Evolutionary conservation across 805 yeast species (phyloP).

Genomic region (Candida germanica): DNA sequence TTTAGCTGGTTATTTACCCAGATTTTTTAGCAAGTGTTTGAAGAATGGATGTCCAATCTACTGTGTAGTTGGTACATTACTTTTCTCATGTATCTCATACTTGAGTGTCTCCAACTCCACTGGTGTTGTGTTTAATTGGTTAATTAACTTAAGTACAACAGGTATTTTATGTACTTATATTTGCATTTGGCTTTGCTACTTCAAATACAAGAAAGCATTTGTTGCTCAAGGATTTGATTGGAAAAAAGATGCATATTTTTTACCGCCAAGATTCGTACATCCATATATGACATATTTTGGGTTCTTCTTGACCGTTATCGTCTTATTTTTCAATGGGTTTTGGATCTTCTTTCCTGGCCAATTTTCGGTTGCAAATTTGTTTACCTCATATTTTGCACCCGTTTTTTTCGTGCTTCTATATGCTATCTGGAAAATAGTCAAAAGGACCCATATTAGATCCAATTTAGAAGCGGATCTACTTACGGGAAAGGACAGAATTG

Average conservation of each 20-base stretch:
- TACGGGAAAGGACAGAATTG: slow-evolving; percentile 32
- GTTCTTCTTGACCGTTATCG: slow-evolving; percentile 18
- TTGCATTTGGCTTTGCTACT: slow-evolving; percentile 30
- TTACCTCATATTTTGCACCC: slow-evolving; percentile 39
- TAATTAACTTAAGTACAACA: slow-evolving; percentile 33
- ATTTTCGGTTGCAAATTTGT: slow-evolving; percentile 30
- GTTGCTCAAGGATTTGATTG: slow-evolving; percentile 24
- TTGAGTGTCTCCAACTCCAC: slow-evolving; percentile 27
- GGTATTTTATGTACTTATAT: slow-evolving; percentile 29
- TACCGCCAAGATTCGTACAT: slow-evolving; percentile 20
- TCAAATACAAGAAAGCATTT: slow-evolving; percentile 28
- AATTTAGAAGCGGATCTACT: slow-evolving; percentile 32
- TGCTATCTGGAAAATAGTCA: slow-evolving; percentile 30
- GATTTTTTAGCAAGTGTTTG: slow-evolving; percentile 29
- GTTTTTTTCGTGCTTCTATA: slow-evolving; percentile 24
- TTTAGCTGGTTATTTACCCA: slow-evolving; percentile 34
- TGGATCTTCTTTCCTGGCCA: slow-evolving; percentile 39
- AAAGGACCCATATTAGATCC: slow-evolving; percentile 28
- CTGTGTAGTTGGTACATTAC: slow-evolving; percentile 21
- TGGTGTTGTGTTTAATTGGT: slow-evolving; percentile 33
- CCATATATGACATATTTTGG: slow-evolving; percentile 28
- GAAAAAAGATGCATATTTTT: slow-evolving; percentile 16
- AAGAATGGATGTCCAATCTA: slow-evolving; percentile 34
- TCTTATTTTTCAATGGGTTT: slow-evolving; percentile 40
- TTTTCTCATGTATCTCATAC: slow-evolving; percentile 25